These are phyloP conservation scores for Camelina laxa DNA, from an alignment of 345 rosid species.

Conservation along the genomic window DNA sequence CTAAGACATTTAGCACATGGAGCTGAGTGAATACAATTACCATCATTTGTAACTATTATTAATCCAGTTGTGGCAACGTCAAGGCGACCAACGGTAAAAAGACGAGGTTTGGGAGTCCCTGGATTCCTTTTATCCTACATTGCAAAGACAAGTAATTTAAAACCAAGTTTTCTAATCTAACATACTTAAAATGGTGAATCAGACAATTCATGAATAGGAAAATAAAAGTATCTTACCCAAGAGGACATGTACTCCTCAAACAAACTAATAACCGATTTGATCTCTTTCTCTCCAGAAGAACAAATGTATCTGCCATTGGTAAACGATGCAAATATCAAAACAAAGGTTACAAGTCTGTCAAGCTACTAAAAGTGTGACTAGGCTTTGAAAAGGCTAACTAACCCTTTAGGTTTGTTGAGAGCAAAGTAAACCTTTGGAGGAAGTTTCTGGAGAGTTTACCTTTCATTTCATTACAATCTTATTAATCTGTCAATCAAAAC, in stretches of 20 bases:
- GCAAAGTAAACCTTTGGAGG: slow-evolving; percentile 93
- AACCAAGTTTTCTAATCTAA: background rate
- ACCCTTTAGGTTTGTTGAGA: slow-evolving; percentile 99
- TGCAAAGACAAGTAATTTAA: background rate
- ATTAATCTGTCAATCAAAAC: background rate
- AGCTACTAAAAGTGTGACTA: slow-evolving; percentile 8
- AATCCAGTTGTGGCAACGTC: slow-evolving; percentile 95
- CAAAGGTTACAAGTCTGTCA: slow-evolving; percentile 18
- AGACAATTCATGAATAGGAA: background rate
- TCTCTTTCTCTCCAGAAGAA: slow-evolving; percentile 86
- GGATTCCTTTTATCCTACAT: slow-evolving; percentile 69
- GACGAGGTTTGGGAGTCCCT: slow-evolving; percentile 78
- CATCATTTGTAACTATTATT: slow-evolving; percentile 88
- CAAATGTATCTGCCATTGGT: slow-evolving; percentile 77
- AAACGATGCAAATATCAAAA: slow-evolving; percentile 24
- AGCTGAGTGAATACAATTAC: slow-evolving; percentile 46
- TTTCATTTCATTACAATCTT: background rate
- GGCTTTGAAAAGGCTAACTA: slow-evolving; percentile 45
- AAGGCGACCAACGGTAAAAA: slow-evolving; percentile 96
- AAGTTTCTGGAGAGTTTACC: slow-evolving; percentile 51
- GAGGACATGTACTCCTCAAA: slow-evolving; percentile 71
- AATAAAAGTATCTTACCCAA: slow-evolving; percentile 62
- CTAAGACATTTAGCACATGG: too few species aligned
- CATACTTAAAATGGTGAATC: background rate
- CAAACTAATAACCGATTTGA: slow-evolving; percentile 65